Conservation (phyloP, 495 filamentous ascomycete genomes). For the Aspergillus heteromorphus region DNA sequence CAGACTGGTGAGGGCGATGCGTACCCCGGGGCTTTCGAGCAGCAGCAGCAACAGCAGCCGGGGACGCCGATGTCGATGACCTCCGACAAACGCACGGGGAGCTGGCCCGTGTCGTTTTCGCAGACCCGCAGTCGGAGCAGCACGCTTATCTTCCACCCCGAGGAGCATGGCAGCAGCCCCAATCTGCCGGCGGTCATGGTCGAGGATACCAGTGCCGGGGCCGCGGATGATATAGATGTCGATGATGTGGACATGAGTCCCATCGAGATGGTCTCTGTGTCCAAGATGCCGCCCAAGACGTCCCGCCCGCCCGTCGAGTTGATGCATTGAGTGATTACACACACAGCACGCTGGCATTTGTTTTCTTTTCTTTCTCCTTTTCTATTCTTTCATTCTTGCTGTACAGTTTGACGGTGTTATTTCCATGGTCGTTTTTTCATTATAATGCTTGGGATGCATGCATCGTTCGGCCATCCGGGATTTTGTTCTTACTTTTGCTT, state of each 20-base stretch:
- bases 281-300: constrained; percentile 67
- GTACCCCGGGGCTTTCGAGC: not conserved
- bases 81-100: constrained; percentile 34
- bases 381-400: constrained; percentile 12
- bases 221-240: constrained; percentile 17
- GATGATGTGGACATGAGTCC: constrained; percentile 41
- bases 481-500: no score
- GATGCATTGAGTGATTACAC: constrained; percentile 56
- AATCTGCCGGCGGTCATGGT: constrained; percentile 84
- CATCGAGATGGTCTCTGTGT: constrained; percentile 35
- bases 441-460: not conserved
- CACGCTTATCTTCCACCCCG: constrained; percentile 71
- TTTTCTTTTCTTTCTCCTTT: constrained; percentile 8
- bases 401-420: constrained; percentile 8
- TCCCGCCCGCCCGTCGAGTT: constrained; percentile 83
- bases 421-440: not conserved
- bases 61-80: constrained; percentile 33
- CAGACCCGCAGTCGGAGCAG: constrained; percentile 53
- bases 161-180: constrained; percentile 68
- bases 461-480: not conserved
- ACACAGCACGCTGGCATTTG: constrained; percentile 3
- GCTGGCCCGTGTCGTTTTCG: constrained; percentile 30
- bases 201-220: constrained; percentile 65
- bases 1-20: constrained; percentile 8
- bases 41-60: constrained; percentile 28